Base-by-base conservation (phyloP, 2,329 filamentous ascomycete species). In the Stagonosporopsis tanaceti region DNA sequence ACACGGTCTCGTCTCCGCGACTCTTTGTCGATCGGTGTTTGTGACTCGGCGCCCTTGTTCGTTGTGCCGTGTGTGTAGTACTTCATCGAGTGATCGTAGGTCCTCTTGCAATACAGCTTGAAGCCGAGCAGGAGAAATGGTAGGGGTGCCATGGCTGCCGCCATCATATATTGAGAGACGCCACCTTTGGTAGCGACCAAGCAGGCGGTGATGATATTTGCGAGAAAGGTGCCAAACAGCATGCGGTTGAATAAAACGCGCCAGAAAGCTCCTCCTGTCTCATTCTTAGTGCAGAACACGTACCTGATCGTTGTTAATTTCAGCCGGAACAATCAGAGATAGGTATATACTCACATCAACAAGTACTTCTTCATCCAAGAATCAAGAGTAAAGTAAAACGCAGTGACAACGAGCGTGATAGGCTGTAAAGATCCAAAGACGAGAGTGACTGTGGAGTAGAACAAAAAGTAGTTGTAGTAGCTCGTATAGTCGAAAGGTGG, bases 401-500 rank as follows among this genome's bases (percentile, higher is more conserved):
- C 93, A 0, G 91, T 92, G 37, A 96, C 90, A 0, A 91, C 88
- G 7, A 99, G 83, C 1, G 95, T 90, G 24, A 98, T 83, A 0
- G 95, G 95, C 76, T 98, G 95, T 50, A 98, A 83, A 1, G 88
- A 87, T 2, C 89, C 88, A 71, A 95, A 97, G 68, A 89, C 92
- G 15, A 99, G 82, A 0, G 92, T 90, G 30, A 98, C 91, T 0
- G 94, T 97, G 24, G 90, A 84, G 79, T 98, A 99, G 79, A 92
- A 99, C 28, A 98, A 82, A 77, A 97, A 97, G 76, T 96, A 98
- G 77, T 97, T 98, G 84, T 97, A 99, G 79, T 98, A 98, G 67
- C 87, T 92, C 57, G 95, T 92, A 71, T 97, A 98, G 66, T 98
- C 93, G 74, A 99, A 97, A 0, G 91, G 83, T 2, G 92, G 93